Evolutionary conservation across 225 moss, liverwort and hornwort genomes (phyloP).

Genomic region (Rhytidiadelphus loreus): DNA sequence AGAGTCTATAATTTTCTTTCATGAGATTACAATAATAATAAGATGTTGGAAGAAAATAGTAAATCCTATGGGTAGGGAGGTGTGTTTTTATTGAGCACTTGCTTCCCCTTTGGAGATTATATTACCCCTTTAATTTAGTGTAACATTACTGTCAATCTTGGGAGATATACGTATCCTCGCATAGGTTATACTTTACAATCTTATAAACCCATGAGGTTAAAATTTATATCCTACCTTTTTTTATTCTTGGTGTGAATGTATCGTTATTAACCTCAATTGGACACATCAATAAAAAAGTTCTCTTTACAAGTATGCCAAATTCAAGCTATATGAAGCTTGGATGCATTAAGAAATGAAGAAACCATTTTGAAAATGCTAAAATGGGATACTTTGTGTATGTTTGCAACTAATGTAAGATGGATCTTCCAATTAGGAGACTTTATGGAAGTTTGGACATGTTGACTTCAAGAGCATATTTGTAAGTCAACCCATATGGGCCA

Average conservation of each 20-base stretch:
- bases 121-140: background rate
- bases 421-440: background rate
- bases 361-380: background rate
- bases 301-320: too few relatives aligned
- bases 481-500: background rate
- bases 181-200: background rate
- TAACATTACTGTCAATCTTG: too few relatives aligned
- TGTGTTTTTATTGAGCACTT: background rate
- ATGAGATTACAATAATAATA: background rate
- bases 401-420: background rate
- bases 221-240: background rate
- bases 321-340: too few relatives aligned
- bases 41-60: background rate
- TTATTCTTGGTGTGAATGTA: background rate
- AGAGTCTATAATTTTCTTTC: background rate
- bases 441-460: accelerated
- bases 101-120: background rate
- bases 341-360: background rate
- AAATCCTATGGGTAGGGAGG: background rate
- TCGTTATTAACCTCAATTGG: too few relatives aligned
- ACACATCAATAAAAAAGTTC: too few relatives aligned
- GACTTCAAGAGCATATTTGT: too few relatives aligned
- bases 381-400: background rate
- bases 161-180: background rate
- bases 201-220: background rate